These are phyloP conservation scores for Smallanthus sonchifolius DNA, from an alignment of 129 eudicot species.

Conservation along the genomic window DNA sequence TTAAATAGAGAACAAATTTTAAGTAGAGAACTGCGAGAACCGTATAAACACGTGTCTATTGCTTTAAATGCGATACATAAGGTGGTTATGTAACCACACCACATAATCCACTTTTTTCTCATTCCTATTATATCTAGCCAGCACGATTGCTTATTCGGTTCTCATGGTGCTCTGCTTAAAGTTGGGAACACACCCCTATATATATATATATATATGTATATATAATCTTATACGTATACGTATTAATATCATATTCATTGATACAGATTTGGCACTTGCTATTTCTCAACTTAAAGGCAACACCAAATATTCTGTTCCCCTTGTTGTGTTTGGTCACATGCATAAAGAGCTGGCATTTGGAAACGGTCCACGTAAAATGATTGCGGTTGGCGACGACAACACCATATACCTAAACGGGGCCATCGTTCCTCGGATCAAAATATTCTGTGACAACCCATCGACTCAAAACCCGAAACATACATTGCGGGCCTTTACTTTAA, in stretches of 20 bases:
- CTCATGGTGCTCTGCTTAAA: no score
- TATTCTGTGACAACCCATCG: slow-evolving; percentile 19
- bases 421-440: slow-evolving; percentile 74
- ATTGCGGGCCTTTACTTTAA: slow-evolving; percentile 66
- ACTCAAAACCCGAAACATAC: slow-evolving; percentile 37
- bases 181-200: neutral
- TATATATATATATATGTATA: neutral
- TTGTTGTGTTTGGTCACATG: slow-evolving; percentile 95
- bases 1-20: no score
- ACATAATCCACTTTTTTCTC: neutral
- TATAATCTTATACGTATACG: slow-evolving; percentile 9
- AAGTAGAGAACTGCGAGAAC: no score
- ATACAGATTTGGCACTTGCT: slow-evolving; percentile 69
- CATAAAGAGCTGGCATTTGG: slow-evolving; percentile 72
- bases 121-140: no score
- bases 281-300: slow-evolving; percentile 56
- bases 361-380: slow-evolving; percentile 75
- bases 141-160: no score
- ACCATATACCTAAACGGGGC: slow-evolving; percentile 83
- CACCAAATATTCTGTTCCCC: slow-evolving; percentile 40
- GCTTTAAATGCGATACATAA: neutral
- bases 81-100: neutral
- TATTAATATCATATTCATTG: slow-evolving; percentile 13
- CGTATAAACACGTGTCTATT: neutral
- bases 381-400: slow-evolving; percentile 61